A percentile compares a stretch with the other conserved stretches of the same genome.
Conservation (phyloP, 169 alveolate species). For the Plasmodium cynomolgi region DNA sequence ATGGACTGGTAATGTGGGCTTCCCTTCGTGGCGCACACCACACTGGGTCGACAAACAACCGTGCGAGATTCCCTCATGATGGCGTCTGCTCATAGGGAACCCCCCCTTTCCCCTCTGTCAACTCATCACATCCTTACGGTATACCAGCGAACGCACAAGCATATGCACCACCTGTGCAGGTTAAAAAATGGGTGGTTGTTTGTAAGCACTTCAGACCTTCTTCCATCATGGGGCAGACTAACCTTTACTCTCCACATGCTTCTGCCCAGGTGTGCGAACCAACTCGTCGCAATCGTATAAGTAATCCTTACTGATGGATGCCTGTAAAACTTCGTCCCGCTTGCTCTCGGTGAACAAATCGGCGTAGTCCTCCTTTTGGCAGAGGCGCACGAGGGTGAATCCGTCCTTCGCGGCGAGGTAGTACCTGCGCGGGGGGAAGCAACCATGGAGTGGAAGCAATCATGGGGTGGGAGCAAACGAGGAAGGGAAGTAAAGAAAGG, state of each 20-base stretch:
- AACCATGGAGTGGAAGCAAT: no score
- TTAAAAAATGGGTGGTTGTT: neutral
- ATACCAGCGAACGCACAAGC: neutral
- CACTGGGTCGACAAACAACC: no score
- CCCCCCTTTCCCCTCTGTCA: neutral
- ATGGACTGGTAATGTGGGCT: neutral
- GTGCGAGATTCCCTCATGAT: neutral
- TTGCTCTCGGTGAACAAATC: slow-evolving; percentile 30
- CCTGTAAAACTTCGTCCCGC: slow-evolving; percentile 5
- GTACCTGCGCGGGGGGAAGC: neutral
- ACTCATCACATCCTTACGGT: neutral
- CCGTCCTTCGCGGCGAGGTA: slow-evolving; percentile 13
- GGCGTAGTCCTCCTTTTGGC: slow-evolving; percentile 8
- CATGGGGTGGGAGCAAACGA: no score
- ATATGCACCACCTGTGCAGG: neutral
- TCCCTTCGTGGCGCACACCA: neutral
- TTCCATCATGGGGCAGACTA: neutral
- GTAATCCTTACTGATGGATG: slow-evolving; percentile 15
- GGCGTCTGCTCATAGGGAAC: neutral
- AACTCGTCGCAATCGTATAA: slow-evolving; percentile 6
- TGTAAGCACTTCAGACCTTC: neutral
- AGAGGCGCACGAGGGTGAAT: slow-evolving; percentile 6
- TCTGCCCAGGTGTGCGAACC: neutral
- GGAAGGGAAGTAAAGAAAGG: neutral
- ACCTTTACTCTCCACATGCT: neutral